Conservation (phyloP, 2,329 filamentous ascomycete species). For the Cylindrodendrum hubeiense region DNA sequence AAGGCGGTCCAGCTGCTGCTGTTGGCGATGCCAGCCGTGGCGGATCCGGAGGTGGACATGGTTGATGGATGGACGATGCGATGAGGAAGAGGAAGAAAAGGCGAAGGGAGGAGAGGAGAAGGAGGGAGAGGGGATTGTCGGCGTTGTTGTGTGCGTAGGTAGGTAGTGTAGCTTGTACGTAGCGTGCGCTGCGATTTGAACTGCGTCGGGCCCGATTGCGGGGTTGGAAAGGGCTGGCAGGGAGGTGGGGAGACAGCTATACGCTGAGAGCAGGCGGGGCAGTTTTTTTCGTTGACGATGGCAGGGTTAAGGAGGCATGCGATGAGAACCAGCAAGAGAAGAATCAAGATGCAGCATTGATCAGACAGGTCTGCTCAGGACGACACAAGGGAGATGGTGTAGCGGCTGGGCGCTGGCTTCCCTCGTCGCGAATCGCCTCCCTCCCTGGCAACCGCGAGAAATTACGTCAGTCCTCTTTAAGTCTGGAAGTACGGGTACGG, state of each 20-base stretch:
- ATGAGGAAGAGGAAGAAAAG: neutral
- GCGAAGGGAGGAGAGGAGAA: slow-evolving; percentile 3
- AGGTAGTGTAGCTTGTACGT: slow-evolving; percentile 11
- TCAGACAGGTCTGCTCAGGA: neutral
- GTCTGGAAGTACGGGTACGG: slow-evolving; percentile 5
- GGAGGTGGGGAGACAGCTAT: slow-evolving; percentile 17
- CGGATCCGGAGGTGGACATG: slow-evolving; percentile 48
- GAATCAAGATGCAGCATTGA: neutral
- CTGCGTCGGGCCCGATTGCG: slow-evolving; percentile 38
- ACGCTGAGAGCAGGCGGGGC: slow-evolving; percentile 28
- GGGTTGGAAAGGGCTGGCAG: slow-evolving; percentile 35
- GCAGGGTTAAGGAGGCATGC: neutral
- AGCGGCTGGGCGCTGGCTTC: neutral
- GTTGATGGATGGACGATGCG: slow-evolving; percentile 22
- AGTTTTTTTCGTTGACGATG: neutral
- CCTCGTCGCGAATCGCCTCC: neutral
- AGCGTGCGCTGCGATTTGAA: slow-evolving; percentile 19
- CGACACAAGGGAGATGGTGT: neutral
- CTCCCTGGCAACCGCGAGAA: neutral
- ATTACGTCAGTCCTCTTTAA: slow-evolving; percentile 22
- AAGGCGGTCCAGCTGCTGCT: slow-evolving; percentile 65
- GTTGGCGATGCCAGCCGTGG: slow-evolving; percentile 51
- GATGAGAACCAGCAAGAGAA: neutral
- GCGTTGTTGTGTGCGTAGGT: slow-evolving; percentile 32
- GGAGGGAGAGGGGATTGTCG: slow-evolving; percentile 23